phyloP scores from a whole-genome alignment of 768 basidiomycete genomes.

The Gelatoporia subvermispora region DNA sequence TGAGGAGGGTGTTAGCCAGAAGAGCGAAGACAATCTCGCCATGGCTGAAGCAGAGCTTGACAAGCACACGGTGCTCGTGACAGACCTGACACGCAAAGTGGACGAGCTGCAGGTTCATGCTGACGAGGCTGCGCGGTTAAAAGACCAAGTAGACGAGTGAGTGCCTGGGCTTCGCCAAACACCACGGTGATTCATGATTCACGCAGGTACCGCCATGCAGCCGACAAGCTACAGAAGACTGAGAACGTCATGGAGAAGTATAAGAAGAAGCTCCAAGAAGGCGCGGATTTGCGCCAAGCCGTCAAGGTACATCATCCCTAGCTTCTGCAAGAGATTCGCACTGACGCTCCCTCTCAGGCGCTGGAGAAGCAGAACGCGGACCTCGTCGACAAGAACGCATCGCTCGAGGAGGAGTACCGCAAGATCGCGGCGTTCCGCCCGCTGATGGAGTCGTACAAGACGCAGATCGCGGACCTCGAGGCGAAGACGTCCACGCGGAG shows the following conservation, averaged over 20 bases:
- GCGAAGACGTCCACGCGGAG: conserved; percentile 56
- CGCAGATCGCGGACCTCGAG: conserved; percentile 79
- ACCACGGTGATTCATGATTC: background rate
- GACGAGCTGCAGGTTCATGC: conserved; percentile 79
- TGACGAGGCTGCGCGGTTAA: conserved; percentile 72
- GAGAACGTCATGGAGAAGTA: conserved; percentile 99
- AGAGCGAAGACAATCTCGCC: conserved; percentile 88
- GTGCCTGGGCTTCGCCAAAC: conserved; percentile 19
- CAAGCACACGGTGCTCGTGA: conserved; percentile 61
- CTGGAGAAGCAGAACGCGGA: conserved; percentile 91
- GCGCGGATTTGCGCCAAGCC: conserved; percentile 81
- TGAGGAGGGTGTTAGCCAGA: conserved; percentile 58
- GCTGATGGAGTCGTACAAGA: conserved; percentile 89
- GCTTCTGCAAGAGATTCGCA: background rate
- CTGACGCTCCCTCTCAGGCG: conserved; percentile 38
- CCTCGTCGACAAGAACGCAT: conserved; percentile 86
- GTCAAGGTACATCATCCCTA: conserved; percentile 54
- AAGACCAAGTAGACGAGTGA: conserved; percentile 94
- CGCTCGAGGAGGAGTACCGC: conserved; percentile 88
- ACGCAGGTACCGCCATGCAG: conserved; percentile 81
- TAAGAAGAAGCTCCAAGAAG: conserved; percentile 96
- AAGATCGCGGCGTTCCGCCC: conserved; percentile 84
- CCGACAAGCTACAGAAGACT: conserved; percentile 87
- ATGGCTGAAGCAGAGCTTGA: conserved; percentile 81
- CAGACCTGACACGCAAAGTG: conserved; percentile 71